These are phyloP conservation scores for Leccinum barrowsii DNA, from an alignment of 768 basidiomycete species.

Conservation along the genomic window DNA sequence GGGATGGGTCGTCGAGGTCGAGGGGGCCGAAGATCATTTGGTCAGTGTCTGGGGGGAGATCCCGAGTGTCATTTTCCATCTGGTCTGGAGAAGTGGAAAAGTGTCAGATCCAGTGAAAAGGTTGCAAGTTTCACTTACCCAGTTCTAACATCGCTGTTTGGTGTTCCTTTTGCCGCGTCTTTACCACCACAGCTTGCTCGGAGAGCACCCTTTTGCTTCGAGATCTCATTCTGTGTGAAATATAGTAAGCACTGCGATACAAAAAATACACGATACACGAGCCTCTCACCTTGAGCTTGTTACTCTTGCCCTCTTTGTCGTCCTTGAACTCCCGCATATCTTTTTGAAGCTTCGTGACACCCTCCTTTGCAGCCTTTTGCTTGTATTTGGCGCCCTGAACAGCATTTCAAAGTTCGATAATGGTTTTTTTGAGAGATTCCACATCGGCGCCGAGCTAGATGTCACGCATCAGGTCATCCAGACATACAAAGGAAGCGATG, in stretches of 20 bases:
- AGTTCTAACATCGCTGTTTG: constrained; percentile 85
- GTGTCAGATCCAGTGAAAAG: neutral
- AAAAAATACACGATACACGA: neutral
- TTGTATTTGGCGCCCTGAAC: constrained; percentile 69
- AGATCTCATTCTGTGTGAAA: constrained; percentile 56
- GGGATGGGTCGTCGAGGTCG: constrained; percentile 30
- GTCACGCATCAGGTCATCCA: neutral
- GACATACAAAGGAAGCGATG: neutral
- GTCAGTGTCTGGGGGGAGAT: constrained; percentile 23
- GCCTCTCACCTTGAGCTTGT: constrained; percentile 76
- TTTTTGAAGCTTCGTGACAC: constrained; percentile 84
- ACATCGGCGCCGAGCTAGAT: constrained; percentile 79
- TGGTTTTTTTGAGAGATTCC: constrained; percentile 61
- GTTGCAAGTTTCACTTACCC: constrained; percentile 45
- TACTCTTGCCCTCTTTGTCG: constrained; percentile 96
- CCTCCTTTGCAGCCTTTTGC: constrained; percentile 70
- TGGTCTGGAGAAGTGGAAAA: constrained; percentile 16
- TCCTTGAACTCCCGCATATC: constrained; percentile 99
- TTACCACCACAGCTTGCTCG: constrained; percentile 80
- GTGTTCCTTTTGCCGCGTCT: constrained; percentile 83
- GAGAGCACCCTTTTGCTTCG: constrained; percentile 73
- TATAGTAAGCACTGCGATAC: neutral
- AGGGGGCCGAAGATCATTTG: constrained; percentile 35
- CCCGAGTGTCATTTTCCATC: constrained; percentile 30
- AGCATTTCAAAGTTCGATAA: constrained; percentile 54